These are phyloP conservation scores for Exophiala calicioides DNA, from an alignment of 2,329 filamentous ascomycete genomes.

Conservation along the genomic window DNA sequence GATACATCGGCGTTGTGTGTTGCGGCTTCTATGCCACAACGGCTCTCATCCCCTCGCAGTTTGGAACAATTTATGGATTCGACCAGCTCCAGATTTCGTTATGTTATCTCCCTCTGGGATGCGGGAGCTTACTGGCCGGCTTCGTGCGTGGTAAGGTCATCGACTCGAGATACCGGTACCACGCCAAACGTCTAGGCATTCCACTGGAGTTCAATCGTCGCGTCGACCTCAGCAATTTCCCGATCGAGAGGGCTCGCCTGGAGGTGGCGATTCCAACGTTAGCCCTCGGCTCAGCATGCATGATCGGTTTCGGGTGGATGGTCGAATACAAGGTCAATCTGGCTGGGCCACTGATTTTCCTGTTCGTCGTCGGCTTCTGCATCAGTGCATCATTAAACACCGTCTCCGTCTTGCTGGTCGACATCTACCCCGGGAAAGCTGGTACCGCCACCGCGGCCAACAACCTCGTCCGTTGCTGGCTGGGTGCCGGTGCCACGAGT, in stretches of 20 bases:
- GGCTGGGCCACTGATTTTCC: conserved; percentile 36
- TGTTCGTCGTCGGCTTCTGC: conserved; percentile 20
- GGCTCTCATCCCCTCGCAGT: conserved; percentile 47
- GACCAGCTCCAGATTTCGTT: conserved; percentile 48
- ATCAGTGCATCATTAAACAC: conserved; percentile 12
- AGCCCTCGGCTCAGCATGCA: conserved; percentile 32
- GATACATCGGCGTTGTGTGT: conserved; percentile 18
- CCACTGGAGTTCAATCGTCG: conserved; percentile 28
- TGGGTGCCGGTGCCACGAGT: conserved; percentile 36
- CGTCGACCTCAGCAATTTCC: conserved; percentile 39
- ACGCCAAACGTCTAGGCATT: conserved; percentile 37
- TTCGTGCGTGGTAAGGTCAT: conserved; percentile 23
- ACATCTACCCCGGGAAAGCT: conserved; percentile 26
- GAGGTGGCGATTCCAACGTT: conserved; percentile 46
- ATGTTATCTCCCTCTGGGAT: conserved; percentile 32
- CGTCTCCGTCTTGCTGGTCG: conserved; percentile 22
- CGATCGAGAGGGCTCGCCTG: conserved; percentile 47
- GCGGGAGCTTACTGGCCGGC: conserved; percentile 30
- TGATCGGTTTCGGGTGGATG: conserved; percentile 47
- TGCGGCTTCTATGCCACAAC: conserved; percentile 48
- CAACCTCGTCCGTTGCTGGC: conserved; percentile 40
- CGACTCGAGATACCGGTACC: conserved; percentile 46
- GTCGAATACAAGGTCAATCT: conserved; percentile 38
- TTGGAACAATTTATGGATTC: conserved; percentile 48
- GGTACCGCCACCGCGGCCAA: conserved; percentile 39